Conservation (phyloP, 176 grass and related monocot species). For the Avena insularis region DNA sequence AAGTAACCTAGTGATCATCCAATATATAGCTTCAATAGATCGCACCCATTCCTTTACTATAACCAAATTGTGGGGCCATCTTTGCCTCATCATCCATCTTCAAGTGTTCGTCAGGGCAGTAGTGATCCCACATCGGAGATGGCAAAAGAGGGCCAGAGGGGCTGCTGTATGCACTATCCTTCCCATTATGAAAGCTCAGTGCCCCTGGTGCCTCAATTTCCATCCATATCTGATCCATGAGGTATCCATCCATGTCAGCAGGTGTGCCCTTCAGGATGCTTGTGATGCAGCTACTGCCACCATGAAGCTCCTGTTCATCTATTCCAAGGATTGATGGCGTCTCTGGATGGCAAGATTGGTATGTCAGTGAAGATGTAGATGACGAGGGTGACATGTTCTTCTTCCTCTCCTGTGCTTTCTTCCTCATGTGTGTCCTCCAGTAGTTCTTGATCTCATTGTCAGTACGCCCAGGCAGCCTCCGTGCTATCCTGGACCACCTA, state of each 20-base stretch:
- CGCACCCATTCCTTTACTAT: slow-evolving; percentile 46
- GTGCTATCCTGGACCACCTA: slow-evolving; percentile 90
- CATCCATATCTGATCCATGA: slow-evolving; percentile 93
- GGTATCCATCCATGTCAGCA: slow-evolving; percentile 61
- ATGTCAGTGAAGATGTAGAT: slow-evolving; percentile 76
- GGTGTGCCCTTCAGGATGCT: slow-evolving; percentile 52
- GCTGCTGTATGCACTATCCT: slow-evolving; percentile 35
- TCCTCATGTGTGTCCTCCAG: slow-evolving; percentile 98
- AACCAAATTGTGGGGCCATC: slow-evolving; percentile 46
- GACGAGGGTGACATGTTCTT: slow-evolving; percentile 68
- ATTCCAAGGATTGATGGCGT: slow-evolving; percentile 38
- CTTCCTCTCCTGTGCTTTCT: slow-evolving; percentile 90
- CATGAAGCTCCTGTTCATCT: slow-evolving; percentile 44
- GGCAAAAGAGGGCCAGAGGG: slow-evolving; percentile 38
- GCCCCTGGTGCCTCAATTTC: slow-evolving; percentile 69
- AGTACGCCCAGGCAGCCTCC: slow-evolving; percentile 77
- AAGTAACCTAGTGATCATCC: slow-evolving; percentile 38
- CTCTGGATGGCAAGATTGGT: slow-evolving; percentile 54
- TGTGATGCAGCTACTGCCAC: slow-evolving; percentile 58
- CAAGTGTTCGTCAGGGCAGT: slow-evolving; percentile 50
- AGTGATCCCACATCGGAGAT: slow-evolving; percentile 52
- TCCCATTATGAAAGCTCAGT: slow-evolving; percentile 33
- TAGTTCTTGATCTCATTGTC: slow-evolving; percentile 99
- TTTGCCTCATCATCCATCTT: slow-evolving; percentile 73
- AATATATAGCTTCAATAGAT: slow-evolving; percentile 55